phyloP scores from a whole-genome alignment of 441 rosid species.

The Melianthus villosus region DNA sequence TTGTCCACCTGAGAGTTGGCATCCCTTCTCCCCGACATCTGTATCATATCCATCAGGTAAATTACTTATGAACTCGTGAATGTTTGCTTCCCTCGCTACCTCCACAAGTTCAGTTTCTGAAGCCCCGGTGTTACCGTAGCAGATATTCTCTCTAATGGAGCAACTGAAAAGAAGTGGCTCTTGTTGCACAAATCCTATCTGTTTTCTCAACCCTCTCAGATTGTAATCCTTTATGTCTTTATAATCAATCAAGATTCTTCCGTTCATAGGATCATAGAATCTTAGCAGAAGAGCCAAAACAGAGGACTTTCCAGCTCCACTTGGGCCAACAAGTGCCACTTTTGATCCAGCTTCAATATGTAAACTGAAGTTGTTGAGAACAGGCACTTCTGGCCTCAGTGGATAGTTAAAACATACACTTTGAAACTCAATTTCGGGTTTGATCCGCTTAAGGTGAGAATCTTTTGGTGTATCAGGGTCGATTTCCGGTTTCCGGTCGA shows the following conservation, averaged over 20 bases:
- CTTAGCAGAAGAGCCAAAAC: slow-evolving; percentile 38
- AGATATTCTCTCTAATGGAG: slow-evolving; percentile 21
- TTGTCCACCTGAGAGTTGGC: slow-evolving; percentile 56
- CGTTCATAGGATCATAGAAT: slow-evolving; percentile 25
- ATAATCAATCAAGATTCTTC: slow-evolving; percentile 11
- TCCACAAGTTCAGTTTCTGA: slow-evolving; percentile 35
- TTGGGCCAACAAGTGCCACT: slow-evolving; percentile 48
- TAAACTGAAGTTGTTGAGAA: slow-evolving; percentile 34
- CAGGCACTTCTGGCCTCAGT: slow-evolving; percentile 34
- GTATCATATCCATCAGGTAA: slow-evolving; percentile 42
- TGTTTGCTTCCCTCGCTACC: slow-evolving; percentile 34
- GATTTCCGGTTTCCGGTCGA: slow-evolving; percentile 36
- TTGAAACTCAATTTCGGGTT: slow-evolving; percentile 28
- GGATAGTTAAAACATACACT: slow-evolving; percentile 41
- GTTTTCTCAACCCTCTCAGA: slow-evolving; percentile 10
- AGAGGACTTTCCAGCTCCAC: slow-evolving; percentile 62
- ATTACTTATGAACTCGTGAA: slow-evolving; percentile 37
- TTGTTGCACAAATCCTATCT: slow-evolving; percentile 16
- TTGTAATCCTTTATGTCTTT: slow-evolving; percentile 7
- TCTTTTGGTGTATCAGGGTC: slow-evolving; percentile 24
- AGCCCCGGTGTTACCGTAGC: slow-evolving; percentile 27
- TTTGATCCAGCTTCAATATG: slow-evolving; percentile 32
- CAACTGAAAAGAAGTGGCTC: slow-evolving; percentile 22
- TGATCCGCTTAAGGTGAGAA: slow-evolving; percentile 13
- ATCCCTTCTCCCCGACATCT: slow-evolving; percentile 54